Conservation (phyloP, 2,329 filamentous ascomycete species). For the Pseudogymnoascus destructans region DNA sequence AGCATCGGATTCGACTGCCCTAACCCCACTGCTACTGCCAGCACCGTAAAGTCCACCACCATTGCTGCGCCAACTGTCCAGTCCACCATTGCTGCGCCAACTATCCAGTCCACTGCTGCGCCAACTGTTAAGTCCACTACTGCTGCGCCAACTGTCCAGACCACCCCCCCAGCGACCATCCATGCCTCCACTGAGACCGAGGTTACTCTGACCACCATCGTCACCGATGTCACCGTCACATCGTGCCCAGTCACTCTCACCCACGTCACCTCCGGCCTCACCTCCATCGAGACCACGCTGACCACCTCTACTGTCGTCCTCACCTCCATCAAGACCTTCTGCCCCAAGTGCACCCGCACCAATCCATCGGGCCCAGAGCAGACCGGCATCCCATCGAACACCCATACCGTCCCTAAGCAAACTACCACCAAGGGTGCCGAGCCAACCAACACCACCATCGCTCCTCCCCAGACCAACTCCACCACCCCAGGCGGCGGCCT, state of each 20-base stretch:
- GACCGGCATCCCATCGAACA: background rate
- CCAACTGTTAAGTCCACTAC: too few species aligned
- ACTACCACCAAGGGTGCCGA: background rate
- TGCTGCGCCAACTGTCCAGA: constrained; percentile 11
- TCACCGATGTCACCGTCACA: constrained; percentile 19
- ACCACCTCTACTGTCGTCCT: constrained; percentile 26
- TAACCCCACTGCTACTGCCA: constrained; percentile 16
- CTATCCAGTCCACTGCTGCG: constrained; percentile 16
- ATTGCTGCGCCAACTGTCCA: constrained; percentile 8
- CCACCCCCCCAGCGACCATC: constrained; percentile 15
- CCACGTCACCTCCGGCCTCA: constrained; percentile 16
- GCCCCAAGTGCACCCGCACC: constrained; percentile 21
- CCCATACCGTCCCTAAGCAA: constrained; percentile 2
- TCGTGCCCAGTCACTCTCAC: constrained; percentile 21
- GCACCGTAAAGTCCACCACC: constrained; percentile 15
- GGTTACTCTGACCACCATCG: constrained; percentile 12
- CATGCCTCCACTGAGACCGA: background rate
- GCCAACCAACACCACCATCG: constrained; percentile 14
- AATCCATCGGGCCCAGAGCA: background rate
- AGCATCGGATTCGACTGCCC: constrained; percentile 62
- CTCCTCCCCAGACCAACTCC: constrained; percentile 29
- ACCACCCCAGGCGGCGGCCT: background rate
- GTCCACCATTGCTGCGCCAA: too few species aligned
- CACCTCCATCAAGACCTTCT: constrained; percentile 24
- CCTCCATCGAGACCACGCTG: constrained; percentile 18